Base-by-base conservation (phyloP, 2,329 filamentous ascomycete genomes). In the Beauveria sp. region DNA sequence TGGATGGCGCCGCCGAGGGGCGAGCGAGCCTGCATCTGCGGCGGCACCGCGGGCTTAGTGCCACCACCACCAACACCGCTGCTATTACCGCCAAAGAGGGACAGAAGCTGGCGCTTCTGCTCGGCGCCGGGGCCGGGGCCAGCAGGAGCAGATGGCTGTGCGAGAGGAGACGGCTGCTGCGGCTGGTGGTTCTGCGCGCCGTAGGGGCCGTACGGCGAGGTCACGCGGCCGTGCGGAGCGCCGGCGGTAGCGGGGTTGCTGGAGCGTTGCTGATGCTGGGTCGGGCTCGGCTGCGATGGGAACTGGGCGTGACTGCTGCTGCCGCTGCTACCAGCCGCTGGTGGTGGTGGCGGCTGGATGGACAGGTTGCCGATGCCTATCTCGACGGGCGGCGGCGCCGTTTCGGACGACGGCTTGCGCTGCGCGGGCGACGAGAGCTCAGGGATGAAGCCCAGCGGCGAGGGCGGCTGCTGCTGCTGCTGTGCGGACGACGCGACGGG, bases 1-100 rank as follows among this genome's bases (percentile, higher is more conserved):
- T 63, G 62, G 28, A 63, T 57, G 40, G 46, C 45, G 38, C 51
- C 46, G 3, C 46, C 38, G 34, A 61, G 50, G 16, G 59, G 59
- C 18, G 61, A 54, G 10, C 54, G 60, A 4, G 52, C 53, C 20
- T 62, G 61, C 16, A 38, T 51, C 42, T 51, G 46, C 40, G 40
- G 60, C 10, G 31, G 60, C 16, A 31, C 51, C 1, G 45, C 22
- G 38, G 38, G 51, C 49, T 26, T 55, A 45, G 46, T 48, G 46
- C 42, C 59, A 6, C 12, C 59, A 9, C 12, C 48, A 26, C 38
- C 40, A 18, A 31, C 45, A 40, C 24, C 58, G 24, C 16, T n/a
- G 24, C 20, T 34, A 18, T 20, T 20, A 18, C 24, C 20, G 22
- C 83, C 81, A 68, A 90, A 89, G 1, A 90, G 79, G 5, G 86